A percentile compares a stretch with the other conserved stretches of the same genome.
Evolutionary conservation across 305 asterid species (phyloP).

Genomic region (Fraxinus platypoda): DNA sequence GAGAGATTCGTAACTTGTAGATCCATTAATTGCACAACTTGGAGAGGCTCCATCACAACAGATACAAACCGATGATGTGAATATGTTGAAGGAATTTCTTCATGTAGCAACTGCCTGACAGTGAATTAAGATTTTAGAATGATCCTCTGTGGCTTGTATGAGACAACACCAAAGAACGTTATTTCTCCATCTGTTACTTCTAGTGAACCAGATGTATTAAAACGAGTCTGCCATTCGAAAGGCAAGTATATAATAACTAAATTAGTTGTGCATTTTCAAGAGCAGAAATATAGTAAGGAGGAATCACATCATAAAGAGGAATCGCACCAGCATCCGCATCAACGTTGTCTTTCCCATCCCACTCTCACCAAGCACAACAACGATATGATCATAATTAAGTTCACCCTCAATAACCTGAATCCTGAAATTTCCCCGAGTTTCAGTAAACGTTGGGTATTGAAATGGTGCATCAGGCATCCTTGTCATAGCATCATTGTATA

Average conservation of each 20-base stretch:
- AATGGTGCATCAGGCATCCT: background rate
- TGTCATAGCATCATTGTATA: background rate
- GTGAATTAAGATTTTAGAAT: constrained; percentile 68
- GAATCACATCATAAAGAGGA: background rate
- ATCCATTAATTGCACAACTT: constrained; percentile 93
- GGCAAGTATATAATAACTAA: constrained; percentile 3
- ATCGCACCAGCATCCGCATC: constrained; percentile 82
- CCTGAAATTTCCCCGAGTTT: background rate
- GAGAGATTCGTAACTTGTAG: constrained; percentile 92
- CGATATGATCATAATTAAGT: constrained; percentile 86
- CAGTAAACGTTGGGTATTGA: background rate
- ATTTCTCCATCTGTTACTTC: constrained; percentile 76
- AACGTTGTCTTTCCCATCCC: constrained; percentile 97
- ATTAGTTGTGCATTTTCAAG: background rate
- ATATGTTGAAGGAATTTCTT: constrained; percentile 73
- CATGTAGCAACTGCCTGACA: constrained; percentile 75
- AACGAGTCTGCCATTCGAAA: constrained; percentile 59
- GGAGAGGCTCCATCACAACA: constrained; percentile 96
- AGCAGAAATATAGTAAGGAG: background rate
- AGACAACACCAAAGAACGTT: constrained; percentile 60
- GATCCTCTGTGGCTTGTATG: constrained; percentile 95
- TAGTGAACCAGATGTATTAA: constrained; percentile 69
- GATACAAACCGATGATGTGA: constrained; percentile 84
- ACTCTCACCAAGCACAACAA: constrained; percentile 98
- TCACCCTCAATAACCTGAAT: constrained; percentile 84